Percentiles rank a stretch among this genome's conserved stretches.
phyloP scores from a whole-genome alignment of 257 asterid genomes.

The Buddleja alternifolia region DNA sequence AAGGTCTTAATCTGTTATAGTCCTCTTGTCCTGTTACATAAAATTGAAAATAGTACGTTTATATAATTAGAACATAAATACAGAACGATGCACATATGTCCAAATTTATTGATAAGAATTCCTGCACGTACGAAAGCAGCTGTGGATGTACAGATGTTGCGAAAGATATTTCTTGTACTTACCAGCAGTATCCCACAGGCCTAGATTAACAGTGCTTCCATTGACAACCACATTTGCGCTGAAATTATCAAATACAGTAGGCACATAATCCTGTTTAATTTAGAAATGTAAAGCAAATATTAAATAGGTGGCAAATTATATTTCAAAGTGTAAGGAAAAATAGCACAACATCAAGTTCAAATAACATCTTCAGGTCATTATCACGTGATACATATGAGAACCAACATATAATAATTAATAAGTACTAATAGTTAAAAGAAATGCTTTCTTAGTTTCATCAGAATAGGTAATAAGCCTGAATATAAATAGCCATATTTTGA shows the following conservation, averaged over 20 bases:
- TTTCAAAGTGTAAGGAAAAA: conserved; percentile 3
- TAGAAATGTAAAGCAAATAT: conserved; percentile 15
- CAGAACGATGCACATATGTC: conserved; percentile 13
- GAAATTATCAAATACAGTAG: conserved; percentile 81
- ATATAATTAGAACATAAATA: conserved; percentile 17
- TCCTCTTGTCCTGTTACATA: conserved; percentile 73
- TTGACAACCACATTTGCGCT: conserved; percentile 82
- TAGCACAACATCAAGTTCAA: conserved; percentile 19
- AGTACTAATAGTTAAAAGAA: too few species aligned
- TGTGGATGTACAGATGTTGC: conserved; percentile 7
- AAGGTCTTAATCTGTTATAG: conserved; percentile 73
- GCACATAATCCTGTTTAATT: conserved; percentile 74
- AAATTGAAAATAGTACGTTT: conserved; percentile 15
- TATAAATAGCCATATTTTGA: too few species aligned
- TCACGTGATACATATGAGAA: not conserved
- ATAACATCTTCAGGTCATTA: conserved; percentile 19
- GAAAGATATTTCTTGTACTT: conserved; percentile 11
- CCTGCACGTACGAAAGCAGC: conserved; percentile 13
- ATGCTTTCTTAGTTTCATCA: not conserved
- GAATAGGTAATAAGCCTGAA: not conserved
- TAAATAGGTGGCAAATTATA: conserved; percentile 14
- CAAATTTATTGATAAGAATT: conserved; percentile 6
- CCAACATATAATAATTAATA: not conserved
- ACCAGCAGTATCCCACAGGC: conserved; percentile 92
- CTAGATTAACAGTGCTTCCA: conserved; percentile 74